Percentiles rank a stretch among this genome's conserved stretches.
These are phyloP conservation scores for Metschnikowia continentalis DNA, from an alignment of 805 yeast genomes.

Conservation along the genomic window DNA sequence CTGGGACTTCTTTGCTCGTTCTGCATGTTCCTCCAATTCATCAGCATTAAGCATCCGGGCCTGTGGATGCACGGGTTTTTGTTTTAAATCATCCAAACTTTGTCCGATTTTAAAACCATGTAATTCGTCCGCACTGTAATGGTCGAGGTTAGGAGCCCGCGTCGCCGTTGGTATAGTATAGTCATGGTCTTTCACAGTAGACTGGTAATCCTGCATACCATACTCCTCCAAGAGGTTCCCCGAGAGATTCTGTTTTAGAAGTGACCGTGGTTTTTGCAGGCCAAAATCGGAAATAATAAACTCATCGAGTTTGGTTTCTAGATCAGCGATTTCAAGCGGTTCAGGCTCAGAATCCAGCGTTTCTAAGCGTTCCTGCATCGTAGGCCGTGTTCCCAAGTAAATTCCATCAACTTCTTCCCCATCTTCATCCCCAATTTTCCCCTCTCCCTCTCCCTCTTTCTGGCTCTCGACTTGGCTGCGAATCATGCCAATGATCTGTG, in stretches of 20 bases:
- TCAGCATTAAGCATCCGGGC: constrained; percentile 21
- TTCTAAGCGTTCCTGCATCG: neutral
- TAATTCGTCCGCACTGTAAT: constrained; percentile 25
- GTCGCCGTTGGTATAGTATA: constrained; percentile 19
- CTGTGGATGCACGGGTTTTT: neutral
- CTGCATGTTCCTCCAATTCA: constrained; percentile 25
- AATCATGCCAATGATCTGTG: constrained; percentile 27
- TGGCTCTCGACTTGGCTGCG: constrained; percentile 3
- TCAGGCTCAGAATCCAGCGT: constrained; percentile 5
- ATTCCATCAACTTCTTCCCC: constrained; percentile 27
- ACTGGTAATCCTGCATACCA: constrained; percentile 30
- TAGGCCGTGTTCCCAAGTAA: constrained; percentile 27
- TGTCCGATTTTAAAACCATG: constrained; percentile 36
- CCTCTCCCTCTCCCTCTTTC: neutral
- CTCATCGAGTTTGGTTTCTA: constrained; percentile 18
- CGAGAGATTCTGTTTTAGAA: constrained; percentile 27
- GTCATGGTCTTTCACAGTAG: constrained; percentile 27
- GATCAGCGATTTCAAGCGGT: constrained; percentile 14
- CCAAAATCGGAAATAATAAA: constrained; percentile 13
- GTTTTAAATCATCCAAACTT: constrained; percentile 3
- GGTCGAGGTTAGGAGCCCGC: constrained; percentile 18
- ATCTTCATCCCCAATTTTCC: too few relatives aligned
- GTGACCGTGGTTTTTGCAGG: constrained; percentile 24
- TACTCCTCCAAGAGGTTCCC: constrained; percentile 37
- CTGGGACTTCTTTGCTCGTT: constrained; percentile 22